Conservation (phyloP, 2,329 filamentous ascomycete species). For the Lojkania enalia region DNA sequence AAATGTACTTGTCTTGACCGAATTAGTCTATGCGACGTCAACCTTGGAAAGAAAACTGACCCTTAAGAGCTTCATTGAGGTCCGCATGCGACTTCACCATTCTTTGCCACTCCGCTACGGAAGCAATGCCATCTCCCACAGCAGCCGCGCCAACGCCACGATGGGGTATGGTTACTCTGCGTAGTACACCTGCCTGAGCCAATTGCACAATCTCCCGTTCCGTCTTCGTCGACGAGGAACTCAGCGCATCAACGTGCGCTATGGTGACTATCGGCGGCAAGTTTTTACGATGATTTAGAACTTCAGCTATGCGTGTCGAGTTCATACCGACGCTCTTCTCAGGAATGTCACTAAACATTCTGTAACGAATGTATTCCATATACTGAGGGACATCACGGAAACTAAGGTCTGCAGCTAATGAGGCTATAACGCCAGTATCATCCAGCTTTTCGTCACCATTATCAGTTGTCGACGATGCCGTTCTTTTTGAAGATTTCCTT, state of each 20-base stretch:
- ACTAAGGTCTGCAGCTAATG: conserved; percentile 59
- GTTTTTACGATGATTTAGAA: conserved; percentile 62
- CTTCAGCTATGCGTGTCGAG: conserved; percentile 64
- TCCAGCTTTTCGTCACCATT: conserved; percentile 55
- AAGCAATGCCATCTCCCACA: conserved; percentile 67
- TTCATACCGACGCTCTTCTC: conserved; percentile 62
- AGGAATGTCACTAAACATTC: conserved; percentile 68
- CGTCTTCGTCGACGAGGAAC: conserved; percentile 63
- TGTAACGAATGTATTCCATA: conserved; percentile 62
- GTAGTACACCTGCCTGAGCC: conserved; percentile 58
- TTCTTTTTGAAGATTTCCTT: conserved; percentile 36
- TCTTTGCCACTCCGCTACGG: conserved; percentile 58
- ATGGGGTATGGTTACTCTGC: conserved; percentile 66
- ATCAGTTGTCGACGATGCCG: conserved; percentile 28
- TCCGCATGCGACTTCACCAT: conserved; percentile 19
- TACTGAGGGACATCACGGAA: conserved; percentile 66
- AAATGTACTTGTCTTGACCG: conserved; percentile 52
- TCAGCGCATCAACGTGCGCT: conserved; percentile 67
- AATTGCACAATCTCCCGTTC: conserved; percentile 70
- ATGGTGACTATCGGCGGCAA: conserved; percentile 68
- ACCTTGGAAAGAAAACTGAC: conserved; percentile 4
- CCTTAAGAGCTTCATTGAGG: conserved; percentile 50
- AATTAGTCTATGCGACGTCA: background rate
- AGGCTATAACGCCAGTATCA: conserved; percentile 61
- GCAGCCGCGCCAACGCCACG: conserved; percentile 60